phyloP scores from a whole-genome alignment of 768 basidiomycete genomes.

The Mycena venus region DNA sequence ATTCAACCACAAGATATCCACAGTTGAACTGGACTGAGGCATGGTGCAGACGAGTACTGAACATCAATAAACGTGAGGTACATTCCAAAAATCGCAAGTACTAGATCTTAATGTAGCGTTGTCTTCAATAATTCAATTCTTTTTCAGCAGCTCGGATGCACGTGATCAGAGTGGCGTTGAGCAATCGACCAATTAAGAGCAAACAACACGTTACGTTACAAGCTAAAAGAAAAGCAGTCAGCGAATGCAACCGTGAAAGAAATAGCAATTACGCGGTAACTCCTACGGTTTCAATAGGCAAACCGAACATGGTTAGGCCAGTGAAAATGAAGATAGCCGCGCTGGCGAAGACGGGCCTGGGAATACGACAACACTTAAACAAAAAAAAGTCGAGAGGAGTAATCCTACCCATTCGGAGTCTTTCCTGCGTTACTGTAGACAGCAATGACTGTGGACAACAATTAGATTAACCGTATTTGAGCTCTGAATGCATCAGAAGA shows the following conservation, averaged over 20 bases:
- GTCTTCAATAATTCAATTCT: too few relatives aligned
- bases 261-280: conserved; percentile 24
- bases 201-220: conserved; percentile 9
- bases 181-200: too few relatives aligned
- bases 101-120: too few relatives aligned
- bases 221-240: background rate
- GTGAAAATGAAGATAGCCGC: conserved; percentile 33
- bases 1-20: too few relatives aligned
- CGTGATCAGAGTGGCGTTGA: background rate
- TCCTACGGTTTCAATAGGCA: conserved; percentile 32
- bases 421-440: conserved; percentile 35
- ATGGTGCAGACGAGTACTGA: too few relatives aligned
- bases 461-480: background rate
- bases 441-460: conserved; percentile 30
- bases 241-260: background rate
- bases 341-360: conserved; percentile 31
- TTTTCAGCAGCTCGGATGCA: too few relatives aligned
- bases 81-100: too few relatives aligned
- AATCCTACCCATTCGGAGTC: conserved; percentile 27
- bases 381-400: background rate
- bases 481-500: background rate
- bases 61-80: too few relatives aligned
- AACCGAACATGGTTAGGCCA: conserved; percentile 22
- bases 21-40: too few relatives aligned
- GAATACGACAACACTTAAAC: background rate